Evolutionary conservation across 2,329 filamentous ascomycete species (phyloP).

Genomic region (Talaromyces sp.): DNA sequence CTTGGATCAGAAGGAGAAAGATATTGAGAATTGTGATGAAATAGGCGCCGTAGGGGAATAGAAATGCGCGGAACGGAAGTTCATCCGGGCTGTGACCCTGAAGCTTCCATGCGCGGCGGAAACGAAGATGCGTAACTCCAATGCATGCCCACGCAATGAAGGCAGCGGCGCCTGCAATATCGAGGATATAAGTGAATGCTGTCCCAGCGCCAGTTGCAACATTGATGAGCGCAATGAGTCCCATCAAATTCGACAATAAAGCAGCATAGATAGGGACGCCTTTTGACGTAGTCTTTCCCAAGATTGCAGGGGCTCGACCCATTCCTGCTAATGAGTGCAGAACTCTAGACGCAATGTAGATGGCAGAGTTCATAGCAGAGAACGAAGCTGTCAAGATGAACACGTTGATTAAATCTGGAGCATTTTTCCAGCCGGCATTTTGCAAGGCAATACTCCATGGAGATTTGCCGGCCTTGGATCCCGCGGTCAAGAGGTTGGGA

Average conservation of each 20-base stretch:
- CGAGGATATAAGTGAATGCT: constrained; percentile 50
- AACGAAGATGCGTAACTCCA: constrained; percentile 13
- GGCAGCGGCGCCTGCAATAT: constrained; percentile 29
- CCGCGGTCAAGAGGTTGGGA: constrained; percentile 47
- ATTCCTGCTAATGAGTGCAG: constrained; percentile 61
- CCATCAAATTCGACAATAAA: constrained; percentile 48
- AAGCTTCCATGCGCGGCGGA: constrained; percentile 15
- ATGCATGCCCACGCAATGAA: constrained; percentile 19
- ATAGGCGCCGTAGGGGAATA: constrained; percentile 14
- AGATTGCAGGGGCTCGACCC: constrained; percentile 41
- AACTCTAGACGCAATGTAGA: constrained; percentile 58
- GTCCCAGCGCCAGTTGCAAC: constrained; percentile 59
- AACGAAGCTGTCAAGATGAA: constrained; percentile 41
- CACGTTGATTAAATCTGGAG: constrained; percentile 40
- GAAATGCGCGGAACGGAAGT: constrained; percentile 13
- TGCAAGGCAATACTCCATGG: constrained; percentile 43
- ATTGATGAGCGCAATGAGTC: constrained; percentile 67
- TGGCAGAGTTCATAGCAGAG: constrained; percentile 41
- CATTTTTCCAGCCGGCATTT: constrained; percentile 32
- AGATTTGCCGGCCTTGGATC: constrained; percentile 33
- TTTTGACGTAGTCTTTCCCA: constrained; percentile 39
- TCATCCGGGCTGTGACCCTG: constrained; percentile 10
- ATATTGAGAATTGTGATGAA: constrained; percentile 13
- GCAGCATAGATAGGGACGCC: constrained; percentile 46
- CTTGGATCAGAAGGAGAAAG: constrained; percentile 16